Evolutionary conservation across 2,329 filamentous ascomycete species (phyloP).

Genomic region (Hypocrella siamensis): DNA sequence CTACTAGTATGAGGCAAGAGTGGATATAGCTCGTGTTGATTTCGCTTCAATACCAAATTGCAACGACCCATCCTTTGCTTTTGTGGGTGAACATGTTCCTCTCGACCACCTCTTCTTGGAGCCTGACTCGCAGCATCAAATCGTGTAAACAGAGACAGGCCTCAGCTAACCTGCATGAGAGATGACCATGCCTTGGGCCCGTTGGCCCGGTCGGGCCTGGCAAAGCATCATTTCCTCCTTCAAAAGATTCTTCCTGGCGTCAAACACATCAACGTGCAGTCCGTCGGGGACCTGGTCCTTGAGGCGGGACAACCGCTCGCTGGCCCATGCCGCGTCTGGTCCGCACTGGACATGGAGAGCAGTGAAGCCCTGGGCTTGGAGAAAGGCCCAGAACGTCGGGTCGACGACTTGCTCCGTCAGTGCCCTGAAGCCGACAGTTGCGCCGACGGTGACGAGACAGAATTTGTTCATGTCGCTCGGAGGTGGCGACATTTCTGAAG

Average conservation of each 20-base stretch:
- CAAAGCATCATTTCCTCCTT: constrained; percentile 37
- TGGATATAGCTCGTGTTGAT: too few species aligned
- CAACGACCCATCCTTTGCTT: too few species aligned
- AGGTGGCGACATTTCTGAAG: constrained; percentile 4
- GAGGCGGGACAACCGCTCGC: constrained; percentile 6
- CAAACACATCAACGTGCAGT: constrained; percentile 15
- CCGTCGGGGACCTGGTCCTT: constrained; percentile 10
- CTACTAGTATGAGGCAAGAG: too few species aligned
- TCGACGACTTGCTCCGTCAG: constrained; percentile 54
- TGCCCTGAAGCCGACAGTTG: constrained; percentile 67
- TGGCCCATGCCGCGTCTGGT: constrained; percentile 34
- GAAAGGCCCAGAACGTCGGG: constrained; percentile 42
- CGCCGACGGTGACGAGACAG: constrained; percentile 84
- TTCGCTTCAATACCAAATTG: too few species aligned
- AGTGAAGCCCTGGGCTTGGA: constrained; percentile 48
- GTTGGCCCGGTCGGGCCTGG: constrained; percentile 26
- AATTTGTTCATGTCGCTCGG: constrained; percentile 11
- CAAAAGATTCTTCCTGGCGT: constrained; percentile 16
- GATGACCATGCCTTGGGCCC: constrained; percentile 57
- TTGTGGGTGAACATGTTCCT: too few species aligned
- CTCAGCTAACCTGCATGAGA: constrained; percentile 63
- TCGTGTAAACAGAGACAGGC: not conserved
- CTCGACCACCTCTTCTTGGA: too few species aligned
- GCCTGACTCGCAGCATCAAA: too few species aligned
- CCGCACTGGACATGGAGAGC: constrained; percentile 72